Percentiles rank a stretch among this genome's conserved stretches.
Conservation (phyloP, 176 grass and related monocot species). For the Poa annua region DNA sequence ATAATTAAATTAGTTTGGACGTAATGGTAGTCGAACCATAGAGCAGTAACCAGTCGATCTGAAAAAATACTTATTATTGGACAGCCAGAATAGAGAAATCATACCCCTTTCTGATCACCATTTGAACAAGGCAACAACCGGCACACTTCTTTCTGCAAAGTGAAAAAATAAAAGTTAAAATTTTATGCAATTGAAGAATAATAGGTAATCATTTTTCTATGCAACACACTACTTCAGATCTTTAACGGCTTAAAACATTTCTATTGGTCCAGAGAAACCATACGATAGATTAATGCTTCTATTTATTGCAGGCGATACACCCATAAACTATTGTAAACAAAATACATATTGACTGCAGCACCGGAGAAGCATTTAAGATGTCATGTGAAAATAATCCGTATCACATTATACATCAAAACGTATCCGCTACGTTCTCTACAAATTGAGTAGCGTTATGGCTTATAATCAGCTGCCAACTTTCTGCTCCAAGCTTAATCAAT, state of each 20-base stretch:
- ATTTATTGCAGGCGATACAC: neutral
- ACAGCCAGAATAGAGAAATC: conserved; percentile 37
- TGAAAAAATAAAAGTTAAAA: conserved; percentile 20
- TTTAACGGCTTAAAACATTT: conserved; percentile 27
- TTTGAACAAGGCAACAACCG: conserved; percentile 65
- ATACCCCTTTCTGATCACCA: conserved; percentile 86
- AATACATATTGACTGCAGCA: neutral
- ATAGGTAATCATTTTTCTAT: conserved; percentile 22
- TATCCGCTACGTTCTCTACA: neutral
- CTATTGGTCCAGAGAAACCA: conserved; percentile 10
- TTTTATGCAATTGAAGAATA: conserved; percentile 8
- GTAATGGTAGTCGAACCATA: neutral
- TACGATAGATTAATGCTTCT: conserved; percentile 7
- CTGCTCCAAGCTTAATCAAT: conserved; percentile 1
- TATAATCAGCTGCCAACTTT: conserved; percentile 1
- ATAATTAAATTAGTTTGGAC: conserved; percentile 21
- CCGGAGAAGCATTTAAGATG: conserved; percentile 20
- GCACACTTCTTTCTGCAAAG: conserved; percentile 87
- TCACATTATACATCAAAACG: no score
- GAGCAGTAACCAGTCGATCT: neutral
- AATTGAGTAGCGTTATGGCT: conserved; percentile 21
- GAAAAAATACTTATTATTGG: neutral
- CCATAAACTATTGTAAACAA: neutral
- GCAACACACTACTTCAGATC: conserved; percentile 23
- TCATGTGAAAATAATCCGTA: neutral